Base-by-base conservation (phyloP, 768 basidiomycete species). In the Obba rivulosa region DNA sequence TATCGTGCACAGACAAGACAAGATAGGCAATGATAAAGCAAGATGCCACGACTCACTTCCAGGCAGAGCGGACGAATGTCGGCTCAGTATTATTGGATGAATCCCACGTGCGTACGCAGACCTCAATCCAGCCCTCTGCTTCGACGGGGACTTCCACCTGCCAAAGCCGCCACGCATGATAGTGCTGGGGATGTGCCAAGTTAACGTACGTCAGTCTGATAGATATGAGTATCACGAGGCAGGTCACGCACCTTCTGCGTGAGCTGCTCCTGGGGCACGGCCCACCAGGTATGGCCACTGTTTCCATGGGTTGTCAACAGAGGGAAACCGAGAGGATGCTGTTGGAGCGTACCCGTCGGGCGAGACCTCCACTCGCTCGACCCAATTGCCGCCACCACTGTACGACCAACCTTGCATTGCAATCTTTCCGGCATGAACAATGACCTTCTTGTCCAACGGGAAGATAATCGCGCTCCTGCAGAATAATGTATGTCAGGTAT, bases 41-140 rank as follows among this genome's bases (percentile, higher is more conserved):
- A 31, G 13, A 20, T 17, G 20, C 16, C 10, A 28, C 5, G 34
- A 63, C 74, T 48, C 50, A 76, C 76, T 78, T 78, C 76, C 76
- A 77, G 3, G 77, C 70, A 7, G 76, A 77, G 39, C 76, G 72
- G 14, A 78, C 73, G 48, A 70, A 75, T 11, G 77, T 78, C 16
- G 77, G 77, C 58, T 79, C 73, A 2, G 77, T 79, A 54, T 80
- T 79, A 62, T 75, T 75, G 8, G 75, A 74, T n/a, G 75, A 75
- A 53, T 79, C 77, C 77, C 78, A 80, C 0, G 74, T 72, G 42
- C 77, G 72, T 18, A 75, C 75, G 48, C 74, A 75, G 63, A 79
- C 73, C 53, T 79, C 77, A 34, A 78, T 67, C 76, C 77, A 79
- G 4, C 77, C 77, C 53, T 80, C 75, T 3, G 76, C 77, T 36